Percentiles rank a stretch among this genome's conserved stretches.
Evolutionary conservation across 257 asterid species (phyloP).

Genomic region (Thymus mandschuricus): DNA sequence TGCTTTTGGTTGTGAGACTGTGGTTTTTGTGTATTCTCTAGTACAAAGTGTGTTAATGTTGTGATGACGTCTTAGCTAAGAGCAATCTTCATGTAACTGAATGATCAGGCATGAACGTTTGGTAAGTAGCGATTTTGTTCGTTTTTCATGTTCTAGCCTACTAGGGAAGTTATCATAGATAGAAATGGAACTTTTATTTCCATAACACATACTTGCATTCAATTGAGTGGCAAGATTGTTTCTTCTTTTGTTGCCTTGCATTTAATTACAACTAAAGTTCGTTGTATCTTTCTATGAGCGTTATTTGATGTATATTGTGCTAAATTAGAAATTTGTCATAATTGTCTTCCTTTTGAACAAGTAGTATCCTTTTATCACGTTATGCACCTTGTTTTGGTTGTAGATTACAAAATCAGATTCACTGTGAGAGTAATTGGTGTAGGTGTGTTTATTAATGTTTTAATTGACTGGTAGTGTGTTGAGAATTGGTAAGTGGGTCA

Average conservation of each 20-base stretch:
- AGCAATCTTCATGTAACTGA: too few relatives aligned
- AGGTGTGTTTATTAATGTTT: background rate
- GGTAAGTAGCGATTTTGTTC: background rate
- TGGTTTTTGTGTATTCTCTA: background rate
- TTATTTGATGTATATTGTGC: background rate
- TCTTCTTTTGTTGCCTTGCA: slow-evolving; percentile 7
- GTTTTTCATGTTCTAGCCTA: background rate
- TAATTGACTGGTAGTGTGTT: background rate
- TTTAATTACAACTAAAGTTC: slow-evolving; percentile 9
- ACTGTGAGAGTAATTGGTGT: too few relatives aligned
- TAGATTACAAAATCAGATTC: too few relatives aligned
- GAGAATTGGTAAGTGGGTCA: background rate
- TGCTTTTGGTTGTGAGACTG: background rate
- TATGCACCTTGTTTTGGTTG: too few relatives aligned
- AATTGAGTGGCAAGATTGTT: background rate
- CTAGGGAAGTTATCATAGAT: background rate
- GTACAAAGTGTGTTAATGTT: too few relatives aligned
- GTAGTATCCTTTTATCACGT: background rate
- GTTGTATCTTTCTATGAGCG: background rate
- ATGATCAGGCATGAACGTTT: background rate
- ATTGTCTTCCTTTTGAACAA: background rate
- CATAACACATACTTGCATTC: background rate
- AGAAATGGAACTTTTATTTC: background rate
- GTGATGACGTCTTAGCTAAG: too few relatives aligned
- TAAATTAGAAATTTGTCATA: background rate